Evolutionary conservation across 2,329 filamentous ascomycete species (phyloP), one percentile per base, ranked within the genome.

Genomic region (Myriosclerotinia duriaeana): DNA sequence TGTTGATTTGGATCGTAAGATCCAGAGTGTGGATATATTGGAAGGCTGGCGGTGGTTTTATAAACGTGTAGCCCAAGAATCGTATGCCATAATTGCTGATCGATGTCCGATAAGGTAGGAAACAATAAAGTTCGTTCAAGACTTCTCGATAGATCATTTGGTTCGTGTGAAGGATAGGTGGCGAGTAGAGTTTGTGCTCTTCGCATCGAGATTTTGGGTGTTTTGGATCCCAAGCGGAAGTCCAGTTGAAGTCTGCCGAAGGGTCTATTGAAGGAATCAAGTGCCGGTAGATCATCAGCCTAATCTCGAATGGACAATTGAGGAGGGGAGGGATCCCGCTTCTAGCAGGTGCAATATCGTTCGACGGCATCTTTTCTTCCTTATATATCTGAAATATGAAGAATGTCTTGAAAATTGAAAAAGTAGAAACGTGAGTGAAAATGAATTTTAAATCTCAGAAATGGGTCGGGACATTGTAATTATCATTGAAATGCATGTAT

Each of bases 51-150:
- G 64, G 64, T 44, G 64, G 64, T 3, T 66, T 40, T 5, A 66
- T 42, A 26, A 66, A 66, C 22, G 64, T 66, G 40, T 66, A 61
- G 38, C 64, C 64, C n/a, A 66, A 46, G 48, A 66, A 66, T 53
- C 64, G 64, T 36, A 66, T 53, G 3, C 64, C 64, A 53, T 61
- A 66, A 12, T 66, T 66, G 22, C 58, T 66, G 20, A 66, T 50
- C 3, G 64, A 53, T 20, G 50, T n/a, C 22, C 64, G 64, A 61
- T 66, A 61, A 61, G 64, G 64, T 36, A 56, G 17, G 26, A 66
- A 66, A 52, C 55, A 61, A 20, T 66, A 60, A n/a, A 66, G 53
- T 46, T 66, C 64, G 36, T 66, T 60, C 46, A 66, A 53, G 17
- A 66, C 64, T 53, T 66, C 64, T 61, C 56, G 64, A 60, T 66